These are phyloP conservation scores for Agrocybe chaxingu DNA, from an alignment of 768 basidiomycete genomes.

Conservation along the genomic window DNA sequence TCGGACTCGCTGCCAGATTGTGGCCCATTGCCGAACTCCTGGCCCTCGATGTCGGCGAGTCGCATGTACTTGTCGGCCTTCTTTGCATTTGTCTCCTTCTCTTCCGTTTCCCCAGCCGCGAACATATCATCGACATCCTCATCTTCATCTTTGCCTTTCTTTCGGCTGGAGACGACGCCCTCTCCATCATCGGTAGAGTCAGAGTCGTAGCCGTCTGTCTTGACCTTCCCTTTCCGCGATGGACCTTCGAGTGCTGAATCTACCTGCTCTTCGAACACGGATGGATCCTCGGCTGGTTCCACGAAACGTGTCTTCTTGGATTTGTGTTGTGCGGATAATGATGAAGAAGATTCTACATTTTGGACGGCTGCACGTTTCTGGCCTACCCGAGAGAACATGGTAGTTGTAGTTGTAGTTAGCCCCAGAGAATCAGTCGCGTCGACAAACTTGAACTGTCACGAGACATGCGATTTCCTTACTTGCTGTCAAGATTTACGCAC, in stretches of 20 bases:
- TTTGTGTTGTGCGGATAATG: conserved; percentile 19
- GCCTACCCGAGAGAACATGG: conserved; percentile 29
- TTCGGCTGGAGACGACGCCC: conserved; percentile 84
- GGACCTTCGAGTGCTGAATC: conserved; percentile 71
- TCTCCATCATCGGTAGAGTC: conserved; percentile 95
- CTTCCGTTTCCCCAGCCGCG: conserved; percentile 58
- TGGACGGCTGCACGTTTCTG: conserved; percentile 34
- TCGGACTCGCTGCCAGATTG: conserved; percentile 36
- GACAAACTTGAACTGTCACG: no score
- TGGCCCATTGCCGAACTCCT: conserved; percentile 69
- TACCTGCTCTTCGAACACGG: conserved; percentile 75
- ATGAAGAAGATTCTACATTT: conserved; percentile 23
- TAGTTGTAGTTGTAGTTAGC: not conserved
- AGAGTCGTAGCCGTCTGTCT: conserved; percentile 86
- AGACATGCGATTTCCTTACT: no score
- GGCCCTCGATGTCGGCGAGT: conserved; percentile 94
- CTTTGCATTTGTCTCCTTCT: conserved; percentile 42
- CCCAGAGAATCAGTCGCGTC: no score
- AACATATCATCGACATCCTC: conserved; percentile 79
- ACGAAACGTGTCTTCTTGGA: conserved; percentile 77
- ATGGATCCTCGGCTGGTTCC: conserved; percentile 72
- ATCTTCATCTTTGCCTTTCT: conserved; percentile 54
- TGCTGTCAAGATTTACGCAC: no score
- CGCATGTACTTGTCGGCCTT: conserved; percentile 76
- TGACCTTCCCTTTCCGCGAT: conserved; percentile 70